Percentiles rank a stretch among this genome's conserved stretches.
Conservation (phyloP, 148 eudicot genomes). For the Heliamphora exappendiculata region DNA sequence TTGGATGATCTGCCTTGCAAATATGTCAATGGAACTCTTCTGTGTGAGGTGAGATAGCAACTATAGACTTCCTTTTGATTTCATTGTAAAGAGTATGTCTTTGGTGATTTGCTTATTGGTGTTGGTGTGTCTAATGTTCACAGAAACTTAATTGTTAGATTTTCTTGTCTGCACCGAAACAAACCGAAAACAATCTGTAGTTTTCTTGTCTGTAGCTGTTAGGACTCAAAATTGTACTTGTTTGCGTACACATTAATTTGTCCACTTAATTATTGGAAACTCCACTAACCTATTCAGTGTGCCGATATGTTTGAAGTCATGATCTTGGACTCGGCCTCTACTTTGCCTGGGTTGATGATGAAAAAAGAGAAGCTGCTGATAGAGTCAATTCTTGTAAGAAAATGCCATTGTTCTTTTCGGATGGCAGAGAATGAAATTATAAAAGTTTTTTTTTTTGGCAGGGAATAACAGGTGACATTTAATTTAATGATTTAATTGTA, state of each 20-base stretch:
- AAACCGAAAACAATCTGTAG: not conserved
- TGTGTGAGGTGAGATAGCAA: constrained; percentile 13
- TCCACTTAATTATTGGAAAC: not conserved
- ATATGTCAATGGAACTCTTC: constrained; percentile 17
- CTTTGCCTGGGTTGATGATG: not conserved
- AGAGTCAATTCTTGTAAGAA: not conserved
- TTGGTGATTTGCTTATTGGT: not conserved
- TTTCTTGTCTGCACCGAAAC: not conserved
- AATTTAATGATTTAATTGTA: too few species aligned
- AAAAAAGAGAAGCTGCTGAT: not conserved
- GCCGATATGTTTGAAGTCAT: not conserved
- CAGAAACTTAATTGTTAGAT: not conserved
- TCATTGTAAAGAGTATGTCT: not conserved
- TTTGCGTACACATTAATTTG: not conserved
- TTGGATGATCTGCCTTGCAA: constrained; percentile 17
- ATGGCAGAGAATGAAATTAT: too few species aligned
- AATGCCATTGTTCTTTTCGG: not conserved
- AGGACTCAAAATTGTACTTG: not conserved
- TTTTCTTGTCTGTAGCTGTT: not conserved
- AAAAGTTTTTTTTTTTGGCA: too few species aligned
- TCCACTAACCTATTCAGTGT: not conserved
- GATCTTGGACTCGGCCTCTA: not conserved
- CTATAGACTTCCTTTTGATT: not conserved
- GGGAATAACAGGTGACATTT: too few species aligned
- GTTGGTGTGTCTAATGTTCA: not conserved